Base-by-base conservation (phyloP, 768 basidiomycete species). In the Suillus clintonianus region DNA sequence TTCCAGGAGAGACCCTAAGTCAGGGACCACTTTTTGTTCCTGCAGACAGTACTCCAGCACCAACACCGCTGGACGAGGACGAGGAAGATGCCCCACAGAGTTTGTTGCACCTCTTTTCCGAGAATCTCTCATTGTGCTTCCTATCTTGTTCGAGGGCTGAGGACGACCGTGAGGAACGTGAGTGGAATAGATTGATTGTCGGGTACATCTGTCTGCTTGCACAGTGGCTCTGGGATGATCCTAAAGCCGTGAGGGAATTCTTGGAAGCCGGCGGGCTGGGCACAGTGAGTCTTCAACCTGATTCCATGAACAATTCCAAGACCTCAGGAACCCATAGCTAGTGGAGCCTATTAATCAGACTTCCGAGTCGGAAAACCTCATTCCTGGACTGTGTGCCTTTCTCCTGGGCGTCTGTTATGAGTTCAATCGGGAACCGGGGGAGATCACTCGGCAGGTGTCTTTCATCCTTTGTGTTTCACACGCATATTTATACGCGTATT, bases 151-250 rank as follows among this genome's bases (percentile, higher is more conserved):
- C 86, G 8, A 72, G 77, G 14, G 8, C 39, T 14, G 79, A 86
- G 13, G 81, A 89, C 67, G 87, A 87, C 43, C 81, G 82, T 51
- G 93, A 96, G 69, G 83, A 86, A 15, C 81, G 90, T 56, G 96
- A 97, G 70, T 98, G 95, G 94, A 94, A 95, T 65, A 83, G 94
- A 63, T 80, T 97, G 54, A 89, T 95, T 70, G 88, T 93, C 9
- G 91, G 89, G 0, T 97, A 98, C 71, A 80, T 99, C 41, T 86
- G 86, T 55, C 75, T 97, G 60, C 81, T 99, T 37, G 83, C 87
- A 5, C 94, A 95, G 65, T 99, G 97, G 97, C 81, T 97, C 8
- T 99, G 96, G 96, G 97, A 99, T 70, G 96, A 97, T 69, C 89
- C 95, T 0, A 85, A 82, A 59, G 89, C 92, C 0, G 94, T 97